phyloP scores from a whole-genome alignment of 1,284 basidiomycete genomes.

The Boletus hoseneyae region DNA sequence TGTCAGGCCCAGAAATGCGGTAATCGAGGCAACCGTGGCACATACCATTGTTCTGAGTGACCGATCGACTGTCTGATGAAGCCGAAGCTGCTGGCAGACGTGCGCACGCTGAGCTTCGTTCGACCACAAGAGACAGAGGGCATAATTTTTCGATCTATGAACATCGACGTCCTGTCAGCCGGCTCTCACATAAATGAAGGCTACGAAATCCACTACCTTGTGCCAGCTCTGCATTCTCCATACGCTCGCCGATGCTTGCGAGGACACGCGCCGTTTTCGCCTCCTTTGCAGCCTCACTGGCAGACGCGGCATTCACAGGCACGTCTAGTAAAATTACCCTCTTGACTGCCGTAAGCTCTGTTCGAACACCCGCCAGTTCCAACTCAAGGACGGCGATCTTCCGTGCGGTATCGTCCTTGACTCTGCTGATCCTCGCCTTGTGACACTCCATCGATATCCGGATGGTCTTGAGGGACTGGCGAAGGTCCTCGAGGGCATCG shows the following conservation, averaged over 20 bases:
- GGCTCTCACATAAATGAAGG: not conserved
- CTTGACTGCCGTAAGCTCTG: constrained; percentile 15
- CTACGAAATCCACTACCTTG: constrained; percentile 9
- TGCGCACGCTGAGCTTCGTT: not conserved
- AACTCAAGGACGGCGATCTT: constrained; percentile 20
- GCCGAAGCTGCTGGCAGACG: not conserved
- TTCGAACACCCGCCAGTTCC: constrained; percentile 13
- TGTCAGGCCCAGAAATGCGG: not conserved
- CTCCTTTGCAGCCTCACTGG: constrained; percentile 8
- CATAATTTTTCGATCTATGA: constrained; percentile 1
- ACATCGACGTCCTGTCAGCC: constrained; percentile 1
- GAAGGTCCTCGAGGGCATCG: constrained; percentile 7
- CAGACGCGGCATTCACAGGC: constrained; percentile 1
- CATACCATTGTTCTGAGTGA: constrained; percentile 8
- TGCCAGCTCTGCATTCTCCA: not conserved
- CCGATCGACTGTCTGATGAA: not conserved
- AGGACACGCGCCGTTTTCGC: not conserved
- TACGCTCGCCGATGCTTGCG: not conserved
- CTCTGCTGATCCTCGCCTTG: constrained; percentile 11
- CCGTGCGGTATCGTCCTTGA: constrained; percentile 23
- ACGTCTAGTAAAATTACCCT: not conserved
- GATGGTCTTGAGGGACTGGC: constrained; percentile 5
- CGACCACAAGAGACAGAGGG: not conserved
- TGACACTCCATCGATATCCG: constrained; percentile 16
- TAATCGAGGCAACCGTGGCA: not conserved